phyloP scores from a whole-genome alignment of 1,284 basidiomycete species.

The Meripilus lineatus region DNA sequence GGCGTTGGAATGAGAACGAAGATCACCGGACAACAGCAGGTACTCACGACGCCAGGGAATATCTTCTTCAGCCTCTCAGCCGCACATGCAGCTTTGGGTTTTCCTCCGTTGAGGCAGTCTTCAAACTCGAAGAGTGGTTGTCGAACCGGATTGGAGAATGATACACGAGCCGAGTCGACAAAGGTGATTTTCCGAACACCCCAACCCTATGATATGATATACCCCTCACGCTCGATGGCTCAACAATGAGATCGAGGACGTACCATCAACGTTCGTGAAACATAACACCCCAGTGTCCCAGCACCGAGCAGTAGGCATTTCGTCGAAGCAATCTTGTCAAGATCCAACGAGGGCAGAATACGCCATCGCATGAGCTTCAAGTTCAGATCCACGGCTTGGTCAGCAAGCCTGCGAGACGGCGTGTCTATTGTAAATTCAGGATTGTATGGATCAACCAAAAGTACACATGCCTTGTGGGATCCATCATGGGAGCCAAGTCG shows the following conservation, averaged over 20 bases:
- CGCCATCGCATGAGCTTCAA: constrained; percentile 98
- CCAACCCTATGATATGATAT: constrained; percentile 66
- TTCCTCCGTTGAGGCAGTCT: constrained; percentile 91
- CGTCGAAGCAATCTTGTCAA: constrained; percentile 82
- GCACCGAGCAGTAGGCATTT: constrained; percentile 88
- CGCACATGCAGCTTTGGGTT: constrained; percentile 90
- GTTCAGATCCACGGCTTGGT: constrained; percentile 96
- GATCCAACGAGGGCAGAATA: constrained; percentile 84
- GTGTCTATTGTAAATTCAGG: neutral
- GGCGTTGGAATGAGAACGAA: constrained; percentile 1
- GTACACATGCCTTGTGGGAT: constrained; percentile 61
- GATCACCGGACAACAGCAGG: no score
- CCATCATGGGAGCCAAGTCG: constrained; percentile 94
- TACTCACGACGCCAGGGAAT: constrained; percentile 85
- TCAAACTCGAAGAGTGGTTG: constrained; percentile 96
- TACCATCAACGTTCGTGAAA: constrained; percentile 86
- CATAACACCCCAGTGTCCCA: constrained; percentile 96
- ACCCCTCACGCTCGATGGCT: neutral
- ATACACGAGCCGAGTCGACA: constrained; percentile 87
- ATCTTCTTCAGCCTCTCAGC: constrained; percentile 85
- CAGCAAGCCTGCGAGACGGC: constrained; percentile 82
- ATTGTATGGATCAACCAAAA: neutral
- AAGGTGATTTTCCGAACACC: constrained; percentile 92
- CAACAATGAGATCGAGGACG: constrained; percentile 15
- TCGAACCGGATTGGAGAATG: constrained; percentile 95